Conservation (phyloP, 257 asterid species). For the Solanum megistacrolobum region DNA sequence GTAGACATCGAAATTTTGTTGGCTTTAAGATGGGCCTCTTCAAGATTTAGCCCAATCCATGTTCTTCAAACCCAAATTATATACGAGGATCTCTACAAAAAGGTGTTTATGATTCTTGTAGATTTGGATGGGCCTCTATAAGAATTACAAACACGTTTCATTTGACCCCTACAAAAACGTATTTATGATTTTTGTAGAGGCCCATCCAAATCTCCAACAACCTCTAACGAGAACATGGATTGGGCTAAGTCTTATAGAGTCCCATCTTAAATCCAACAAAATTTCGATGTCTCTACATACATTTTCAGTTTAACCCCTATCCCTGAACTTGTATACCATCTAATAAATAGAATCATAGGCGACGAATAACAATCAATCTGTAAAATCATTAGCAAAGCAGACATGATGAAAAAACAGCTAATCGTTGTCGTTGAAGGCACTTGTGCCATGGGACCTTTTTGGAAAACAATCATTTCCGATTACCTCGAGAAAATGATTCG, state of each 20-base stretch:
- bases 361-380: background rate
- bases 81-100: no score
- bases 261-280: background rate
- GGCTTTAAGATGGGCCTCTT: background rate
- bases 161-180: background rate
- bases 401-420: conserved; percentile 43
- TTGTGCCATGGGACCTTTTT: conserved; percentile 72
- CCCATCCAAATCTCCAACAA: background rate
- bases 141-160: background rate
- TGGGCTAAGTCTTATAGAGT: background rate
- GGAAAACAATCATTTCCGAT: conserved; percentile 66
- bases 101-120: no score
- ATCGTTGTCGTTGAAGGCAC: conserved; percentile 90
- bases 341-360: background rate
- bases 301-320: background rate
- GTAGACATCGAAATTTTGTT: background rate
- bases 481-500: conserved; percentile 71
- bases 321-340: background rate
- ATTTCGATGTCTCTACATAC: background rate
- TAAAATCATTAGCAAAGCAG: background rate
- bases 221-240: background rate
- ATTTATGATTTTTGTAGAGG: background rate
- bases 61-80: background rate
- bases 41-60: background rate
- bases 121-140: background rate